Evolutionary conservation across 192 early-diverging fungal species (phyloP), one percentile per base, ranked within the genome.

Genomic region (Umbelopsis isabellina): DNA sequence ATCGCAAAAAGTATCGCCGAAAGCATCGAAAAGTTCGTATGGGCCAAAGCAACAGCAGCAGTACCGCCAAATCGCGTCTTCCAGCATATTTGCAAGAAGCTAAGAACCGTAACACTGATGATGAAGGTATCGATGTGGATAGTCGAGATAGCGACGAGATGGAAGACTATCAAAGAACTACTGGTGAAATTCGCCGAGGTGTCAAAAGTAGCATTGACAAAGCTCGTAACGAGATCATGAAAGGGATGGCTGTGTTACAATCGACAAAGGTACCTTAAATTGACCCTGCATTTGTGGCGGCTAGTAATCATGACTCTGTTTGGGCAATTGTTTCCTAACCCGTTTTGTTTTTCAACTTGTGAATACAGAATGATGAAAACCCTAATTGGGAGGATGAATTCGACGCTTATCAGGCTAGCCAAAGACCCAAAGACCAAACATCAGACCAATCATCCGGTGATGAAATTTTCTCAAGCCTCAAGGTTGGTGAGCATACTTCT

Each of bases 191-290:
- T 15, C 18, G 55, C 18, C 66, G 67, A 18, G 77, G 72, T 52
- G 70, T 79, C 61, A 75, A 79, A 47, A 73, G 74, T 25, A 74
- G 70, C 50, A 79, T 79, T 46, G 77, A 72, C 15, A 74, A 72
- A 46, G 77, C 74, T 11, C 46, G 71, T 27, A 73, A 58, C 6
- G 77, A 79, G 49, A 79, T 79, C 27, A 69, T 67, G 44, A 79
- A 75, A 50, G 70, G 77, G 4, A 67, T 79, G 53, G 73, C 70
- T 66, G 50, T 79, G 23, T 65, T 79, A 37, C 66, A 79, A 55
- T 52, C 67, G 6, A 61, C 74, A 2, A 72, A 75, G 71, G 76
- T 77, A 72, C 37, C 37, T 41, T 41, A 41, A 41, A 41, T 41
- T 41, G 37, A 41, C 37, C 37, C 37, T 41, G 37, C 37, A 41